A percentile compares a stretch with the other conserved stretches of the same genome.
Evolutionary conservation across 139 green algal genomes (phyloP).

Genomic region (Raphidocelis subcapitata): DNA sequence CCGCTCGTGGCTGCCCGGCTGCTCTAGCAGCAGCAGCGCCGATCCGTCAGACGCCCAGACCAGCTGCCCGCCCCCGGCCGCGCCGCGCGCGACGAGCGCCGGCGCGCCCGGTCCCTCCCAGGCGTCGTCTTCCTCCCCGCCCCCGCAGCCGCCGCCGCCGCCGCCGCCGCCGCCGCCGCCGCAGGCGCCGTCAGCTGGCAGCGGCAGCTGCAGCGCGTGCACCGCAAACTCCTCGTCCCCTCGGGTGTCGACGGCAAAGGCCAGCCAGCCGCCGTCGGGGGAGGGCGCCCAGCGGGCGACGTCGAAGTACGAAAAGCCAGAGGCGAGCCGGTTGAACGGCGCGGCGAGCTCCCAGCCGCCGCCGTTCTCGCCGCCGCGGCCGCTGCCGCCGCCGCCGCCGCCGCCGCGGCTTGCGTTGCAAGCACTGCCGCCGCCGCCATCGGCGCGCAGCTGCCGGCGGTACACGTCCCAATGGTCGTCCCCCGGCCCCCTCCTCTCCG

Average conservation of each 20-base stretch:
- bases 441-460: neutral
- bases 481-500: conserved; percentile 10
- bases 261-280: conserved; percentile 20
- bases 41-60: neutral
- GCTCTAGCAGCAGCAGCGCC: neutral
- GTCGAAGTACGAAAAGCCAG: conserved; percentile 21
- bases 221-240: conserved; percentile 24
- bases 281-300: conserved; percentile 1
- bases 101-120: too few species aligned
- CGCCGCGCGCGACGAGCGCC: too few species aligned
- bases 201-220: neutral
- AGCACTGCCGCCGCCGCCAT: neutral
- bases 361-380: neutral
- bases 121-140: neutral
- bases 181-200: too few species aligned
- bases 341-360: neutral
- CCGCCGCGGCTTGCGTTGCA: neutral
- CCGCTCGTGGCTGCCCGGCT: neutral
- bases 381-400: neutral
- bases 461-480: conserved; percentile 32
- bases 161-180: neutral
- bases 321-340: conserved; percentile 13
- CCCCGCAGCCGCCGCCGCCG: neutral
- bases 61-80: too few species aligned
- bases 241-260: conserved; percentile 17